Conservation (phyloP, 2,329 filamentous ascomycete genomes). For the Teratosphaeria zuluensis region DNA sequence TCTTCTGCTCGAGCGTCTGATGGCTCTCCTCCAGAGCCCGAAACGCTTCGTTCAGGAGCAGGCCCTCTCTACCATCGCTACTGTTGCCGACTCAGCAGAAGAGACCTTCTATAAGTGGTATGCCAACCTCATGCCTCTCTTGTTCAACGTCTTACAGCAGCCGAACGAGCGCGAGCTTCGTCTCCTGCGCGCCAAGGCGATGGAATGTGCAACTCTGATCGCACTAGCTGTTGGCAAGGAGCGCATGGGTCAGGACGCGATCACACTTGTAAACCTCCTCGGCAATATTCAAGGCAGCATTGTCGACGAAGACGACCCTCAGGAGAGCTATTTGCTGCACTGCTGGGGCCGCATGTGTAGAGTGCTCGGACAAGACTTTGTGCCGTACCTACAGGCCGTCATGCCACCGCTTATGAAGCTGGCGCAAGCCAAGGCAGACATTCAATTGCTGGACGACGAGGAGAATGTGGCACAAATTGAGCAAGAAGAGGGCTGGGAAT, state of each 20-base stretch:
- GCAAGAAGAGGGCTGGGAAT: constrained; percentile 93
- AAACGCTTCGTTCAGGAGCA: constrained; percentile 98
- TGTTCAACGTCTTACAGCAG: constrained; percentile 79
- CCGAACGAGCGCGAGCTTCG: constrained; percentile 92
- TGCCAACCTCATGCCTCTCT: constrained; percentile 84
- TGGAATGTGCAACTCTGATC: constrained; percentile 97
- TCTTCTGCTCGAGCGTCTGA: constrained; percentile 71
- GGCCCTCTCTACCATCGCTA: constrained; percentile 93
- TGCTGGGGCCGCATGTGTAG: constrained; percentile 99
- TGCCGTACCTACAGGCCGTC: constrained; percentile 83
- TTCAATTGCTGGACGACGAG: constrained; percentile 89
- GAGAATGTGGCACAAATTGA: constrained; percentile 88
- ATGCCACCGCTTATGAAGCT: constrained; percentile 90
- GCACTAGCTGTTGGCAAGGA: constrained; percentile 90
- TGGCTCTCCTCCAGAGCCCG: constrained; percentile 77
- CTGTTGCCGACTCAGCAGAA: constrained; percentile 96
- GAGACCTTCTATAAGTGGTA: constrained; percentile 93
- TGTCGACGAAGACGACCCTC: constrained; percentile 84
- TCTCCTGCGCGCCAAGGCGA: constrained; percentile 86
- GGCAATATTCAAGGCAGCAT: constrained; percentile 80
- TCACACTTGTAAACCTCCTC: constrained; percentile 77
- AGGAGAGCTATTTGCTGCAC: constrained; percentile 93
- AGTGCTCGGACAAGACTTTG: constrained; percentile 79
- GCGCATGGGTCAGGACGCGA: constrained; percentile 76
- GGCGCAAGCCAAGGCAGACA: constrained; percentile 90